phyloP scores from a whole-genome alignment of 306 rosid species.

The Trifolium dubium region DNA sequence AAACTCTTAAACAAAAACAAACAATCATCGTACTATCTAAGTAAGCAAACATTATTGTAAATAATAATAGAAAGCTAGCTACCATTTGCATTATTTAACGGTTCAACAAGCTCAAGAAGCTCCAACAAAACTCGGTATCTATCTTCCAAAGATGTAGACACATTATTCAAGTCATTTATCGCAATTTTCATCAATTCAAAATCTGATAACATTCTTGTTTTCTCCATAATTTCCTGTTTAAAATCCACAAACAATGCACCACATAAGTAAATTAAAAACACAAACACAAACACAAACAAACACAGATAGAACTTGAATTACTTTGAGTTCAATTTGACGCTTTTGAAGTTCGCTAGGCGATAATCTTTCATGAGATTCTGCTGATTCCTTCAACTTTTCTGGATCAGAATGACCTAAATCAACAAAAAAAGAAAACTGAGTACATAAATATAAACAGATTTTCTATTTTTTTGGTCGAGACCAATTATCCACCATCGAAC shows the following conservation, averaged over 20 bases:
- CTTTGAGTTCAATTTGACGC: conserved; percentile 78
- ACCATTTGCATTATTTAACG: conserved; percentile 87
- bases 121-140: conserved; percentile 74
- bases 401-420: conserved; percentile 83
- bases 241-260: conserved; percentile 16
- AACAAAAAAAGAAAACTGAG: background rate
- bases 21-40: background rate
- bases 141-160: conserved; percentile 73
- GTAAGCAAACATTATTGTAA: background rate
- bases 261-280: background rate
- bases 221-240: conserved; percentile 74
- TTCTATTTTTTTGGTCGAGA: too few species aligned
- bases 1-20: too few species aligned
- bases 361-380: conserved; percentile 54
- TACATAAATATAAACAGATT: background rate
- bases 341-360: conserved; percentile 58
- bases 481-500: too few species aligned
- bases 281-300: background rate
- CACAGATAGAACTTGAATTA: conserved; percentile 22
- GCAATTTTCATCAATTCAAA: conserved; percentile 82
- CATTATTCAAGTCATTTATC: conserved; percentile 71
- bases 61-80: conserved; percentile 20
- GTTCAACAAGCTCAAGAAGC: conserved; percentile 83
- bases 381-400: conserved; percentile 64
- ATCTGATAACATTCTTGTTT: conserved; percentile 75